These are phyloP conservation scores for Besnoitia besnoiti DNA, from an alignment of 169 alveolate species.

Conservation along the genomic window DNA sequence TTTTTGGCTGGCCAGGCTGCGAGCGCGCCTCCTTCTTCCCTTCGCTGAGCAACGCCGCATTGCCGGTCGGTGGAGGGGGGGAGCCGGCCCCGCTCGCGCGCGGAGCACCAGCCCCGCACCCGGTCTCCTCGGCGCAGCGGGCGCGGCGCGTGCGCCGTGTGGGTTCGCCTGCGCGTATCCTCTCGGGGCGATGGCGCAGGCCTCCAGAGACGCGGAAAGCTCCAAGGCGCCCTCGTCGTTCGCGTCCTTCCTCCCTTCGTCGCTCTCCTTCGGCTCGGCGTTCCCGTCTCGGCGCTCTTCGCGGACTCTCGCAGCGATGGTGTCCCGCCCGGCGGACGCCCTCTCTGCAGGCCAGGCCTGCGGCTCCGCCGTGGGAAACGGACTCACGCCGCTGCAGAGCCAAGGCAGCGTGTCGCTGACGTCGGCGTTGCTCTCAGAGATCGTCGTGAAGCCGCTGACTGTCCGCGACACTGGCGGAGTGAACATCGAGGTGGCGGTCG, in stretches of 20 bases:
- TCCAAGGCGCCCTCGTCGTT: neutral
- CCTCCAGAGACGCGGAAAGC: neutral
- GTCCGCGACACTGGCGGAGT: constrained; percentile 34
- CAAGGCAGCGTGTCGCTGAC: neutral
- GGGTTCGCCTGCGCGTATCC: neutral
- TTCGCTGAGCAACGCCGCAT: neutral
- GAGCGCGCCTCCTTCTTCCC: neutral
- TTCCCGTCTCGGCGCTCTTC: neutral
- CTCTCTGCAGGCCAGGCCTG: neutral
- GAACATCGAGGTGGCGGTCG: constrained; percentile 25
- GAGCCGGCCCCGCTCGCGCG: no score
- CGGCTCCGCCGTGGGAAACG: neutral
- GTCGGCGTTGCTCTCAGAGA: neutral
- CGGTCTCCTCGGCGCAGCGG: no score
- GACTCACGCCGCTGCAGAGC: neutral
- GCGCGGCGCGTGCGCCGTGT: neutral
- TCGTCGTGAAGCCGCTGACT: constrained; percentile 1
- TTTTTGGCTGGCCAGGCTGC: neutral
- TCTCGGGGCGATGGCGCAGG: neutral
- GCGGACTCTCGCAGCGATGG: no score
- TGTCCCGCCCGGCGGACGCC: no score
- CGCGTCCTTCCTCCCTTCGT: neutral
- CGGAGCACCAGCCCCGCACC: no score
- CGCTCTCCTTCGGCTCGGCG: neutral
- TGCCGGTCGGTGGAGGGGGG: neutral